Evolutionary conservation across 1,284 basidiomycete species (phyloP).

Genomic region (Tilletia setariae): DNA sequence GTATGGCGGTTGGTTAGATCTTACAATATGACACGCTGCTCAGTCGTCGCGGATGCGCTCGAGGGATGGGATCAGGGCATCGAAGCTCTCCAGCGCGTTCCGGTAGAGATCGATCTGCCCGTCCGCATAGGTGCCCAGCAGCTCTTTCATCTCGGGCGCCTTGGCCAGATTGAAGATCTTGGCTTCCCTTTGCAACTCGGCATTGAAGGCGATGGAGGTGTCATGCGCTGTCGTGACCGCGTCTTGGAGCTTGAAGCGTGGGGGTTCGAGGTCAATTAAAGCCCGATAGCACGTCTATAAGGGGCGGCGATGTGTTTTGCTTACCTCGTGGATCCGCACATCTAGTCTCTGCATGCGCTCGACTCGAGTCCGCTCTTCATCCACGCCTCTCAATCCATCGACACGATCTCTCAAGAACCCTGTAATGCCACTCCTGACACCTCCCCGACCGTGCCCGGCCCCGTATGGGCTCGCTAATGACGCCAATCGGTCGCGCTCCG

Average conservation of each 20-base stretch:
- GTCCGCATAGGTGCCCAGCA: slow-evolving; percentile 80
- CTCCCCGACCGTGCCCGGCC: slow-evolving; percentile 45
- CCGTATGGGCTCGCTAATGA: slow-evolving; percentile 43
- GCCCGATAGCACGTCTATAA: not conserved
- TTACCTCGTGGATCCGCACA: slow-evolving; percentile 85
- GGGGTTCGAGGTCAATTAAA: not conserved
- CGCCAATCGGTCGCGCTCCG: slow-evolving; percentile 79
- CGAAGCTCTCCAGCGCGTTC: slow-evolving; percentile 53
- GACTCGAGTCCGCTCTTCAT: slow-evolving; percentile 86
- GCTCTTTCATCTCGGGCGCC: slow-evolving; percentile 90
- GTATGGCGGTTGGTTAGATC: no score
- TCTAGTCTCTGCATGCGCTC: slow-evolving; percentile 91
- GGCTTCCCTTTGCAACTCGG: slow-evolving; percentile 87
- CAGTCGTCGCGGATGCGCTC: slow-evolving; percentile 9
- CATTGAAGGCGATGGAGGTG: slow-evolving; percentile 89
- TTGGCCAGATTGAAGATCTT: slow-evolving; percentile 82
- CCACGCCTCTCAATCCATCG: slow-evolving; percentile 82
- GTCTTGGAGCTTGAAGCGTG: slow-evolving; percentile 73
- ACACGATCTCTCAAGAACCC: slow-evolving; percentile 92
- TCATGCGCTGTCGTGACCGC: slow-evolving; percentile 92
- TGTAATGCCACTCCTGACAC: slow-evolving; percentile 62
- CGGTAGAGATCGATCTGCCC: slow-evolving; percentile 93
- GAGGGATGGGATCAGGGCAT: slow-evolving; percentile 14
- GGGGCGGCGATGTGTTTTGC: slow-evolving; percentile 31
- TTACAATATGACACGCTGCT: no score